A percentile compares a stretch with the other conserved stretches of the same genome.
Conservation (phyloP, 2,329 filamentous ascomycete species). For the Venturia asperata region DNA sequence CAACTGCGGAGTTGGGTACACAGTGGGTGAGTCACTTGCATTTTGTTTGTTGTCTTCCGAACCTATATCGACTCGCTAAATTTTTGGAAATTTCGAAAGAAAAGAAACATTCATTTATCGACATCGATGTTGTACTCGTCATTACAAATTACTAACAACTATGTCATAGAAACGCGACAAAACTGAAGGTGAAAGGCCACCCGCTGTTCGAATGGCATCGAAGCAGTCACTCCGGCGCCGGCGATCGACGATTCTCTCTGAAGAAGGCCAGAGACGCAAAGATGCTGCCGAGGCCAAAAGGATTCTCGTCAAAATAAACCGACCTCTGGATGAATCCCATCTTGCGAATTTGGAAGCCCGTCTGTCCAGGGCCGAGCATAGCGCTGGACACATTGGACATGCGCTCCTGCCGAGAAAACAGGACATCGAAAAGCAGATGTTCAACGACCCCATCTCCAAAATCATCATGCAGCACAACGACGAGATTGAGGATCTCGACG, state of each 20-base stretch:
- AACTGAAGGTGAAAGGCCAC: background rate
- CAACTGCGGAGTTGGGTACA: background rate
- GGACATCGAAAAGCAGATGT: conserved; percentile 54
- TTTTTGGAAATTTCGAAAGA: background rate
- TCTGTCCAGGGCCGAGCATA: background rate
- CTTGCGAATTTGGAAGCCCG: conserved; percentile 11
- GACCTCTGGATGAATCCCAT: conserved; percentile 15
- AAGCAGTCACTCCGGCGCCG: background rate
- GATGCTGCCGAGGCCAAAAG: conserved; percentile 11
- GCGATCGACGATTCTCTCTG: background rate
- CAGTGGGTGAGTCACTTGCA: background rate
- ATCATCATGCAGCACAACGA: conserved; percentile 52
- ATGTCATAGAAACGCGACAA: background rate
- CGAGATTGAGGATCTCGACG: conserved; percentile 87
- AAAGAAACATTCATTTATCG: background rate
- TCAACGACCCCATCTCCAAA: conserved; percentile 19
- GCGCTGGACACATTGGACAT: conserved; percentile 10
- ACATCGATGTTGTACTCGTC: background rate
- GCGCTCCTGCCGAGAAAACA: conserved; percentile 22
- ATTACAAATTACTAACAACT: background rate
- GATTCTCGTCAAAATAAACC: conserved; percentile 17
- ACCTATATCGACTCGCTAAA: background rate
- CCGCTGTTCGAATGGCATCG: background rate
- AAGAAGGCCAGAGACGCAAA: conserved; percentile 8
- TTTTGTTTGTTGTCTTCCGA: background rate